Conservation (phyloP, 257 asterid species). For the Solanum appendiculatum region DNA sequence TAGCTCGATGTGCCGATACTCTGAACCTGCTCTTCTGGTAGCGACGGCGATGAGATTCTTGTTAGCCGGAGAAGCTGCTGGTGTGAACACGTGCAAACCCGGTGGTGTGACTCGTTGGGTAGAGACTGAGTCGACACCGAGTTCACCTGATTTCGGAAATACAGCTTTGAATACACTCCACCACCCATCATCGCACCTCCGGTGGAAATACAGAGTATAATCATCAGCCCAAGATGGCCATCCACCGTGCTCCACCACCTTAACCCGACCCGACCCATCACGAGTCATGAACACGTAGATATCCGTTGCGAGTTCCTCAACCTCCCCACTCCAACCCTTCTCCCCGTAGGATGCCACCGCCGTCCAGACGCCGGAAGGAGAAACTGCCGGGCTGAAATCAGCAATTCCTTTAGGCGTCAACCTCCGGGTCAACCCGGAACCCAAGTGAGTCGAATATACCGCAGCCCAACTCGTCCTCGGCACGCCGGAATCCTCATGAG, state of each 20-base stretch:
- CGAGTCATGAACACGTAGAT: constrained; percentile 49
- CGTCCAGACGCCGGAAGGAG: constrained; percentile 82
- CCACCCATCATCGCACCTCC: constrained; percentile 77
- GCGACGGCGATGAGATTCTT: constrained; percentile 69
- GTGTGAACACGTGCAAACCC: constrained; percentile 91
- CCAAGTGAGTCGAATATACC: constrained; percentile 64
- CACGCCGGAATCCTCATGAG: constrained; percentile 66
- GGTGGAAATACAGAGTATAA: constrained; percentile 66
- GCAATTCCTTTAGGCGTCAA: constrained; percentile 61
- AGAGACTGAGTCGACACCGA: constrained; percentile 27
- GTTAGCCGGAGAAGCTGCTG: constrained; percentile 47
- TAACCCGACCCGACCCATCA: constrained; percentile 75
- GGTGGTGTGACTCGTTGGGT: constrained; percentile 68
- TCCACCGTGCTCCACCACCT: constrained; percentile 72
- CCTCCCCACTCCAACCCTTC: constrained; percentile 75
- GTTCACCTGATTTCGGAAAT: constrained; percentile 8
- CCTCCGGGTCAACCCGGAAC: constrained; percentile 47
- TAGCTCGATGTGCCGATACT: constrained; percentile 71
- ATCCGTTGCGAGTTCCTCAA: constrained; percentile 62
- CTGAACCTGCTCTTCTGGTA: constrained; percentile 53
- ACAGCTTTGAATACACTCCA: constrained; percentile 72
- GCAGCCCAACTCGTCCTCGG: constrained; percentile 87
- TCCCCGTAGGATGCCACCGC: constrained; percentile 80
- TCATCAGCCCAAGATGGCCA: constrained; percentile 95
- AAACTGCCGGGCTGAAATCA: constrained; percentile 89